Conservation (phyloP, 2,329 filamentous ascomycete genomes). For the Phialophora tarda region DNA sequence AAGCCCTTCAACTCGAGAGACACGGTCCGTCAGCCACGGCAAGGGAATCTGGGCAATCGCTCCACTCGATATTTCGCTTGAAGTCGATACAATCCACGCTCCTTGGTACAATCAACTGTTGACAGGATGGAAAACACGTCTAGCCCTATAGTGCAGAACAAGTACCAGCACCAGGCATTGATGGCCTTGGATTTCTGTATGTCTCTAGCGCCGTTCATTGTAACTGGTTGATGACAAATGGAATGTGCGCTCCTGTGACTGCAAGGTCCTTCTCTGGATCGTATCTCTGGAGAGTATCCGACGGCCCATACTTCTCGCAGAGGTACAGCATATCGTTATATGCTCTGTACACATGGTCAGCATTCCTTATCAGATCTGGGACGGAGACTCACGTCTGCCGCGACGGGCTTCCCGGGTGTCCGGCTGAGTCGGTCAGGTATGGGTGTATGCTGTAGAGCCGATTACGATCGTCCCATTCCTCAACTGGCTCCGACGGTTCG, state of each 20-base stretch:
- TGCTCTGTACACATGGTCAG: constrained; percentile 37
- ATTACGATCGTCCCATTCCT: constrained; percentile 35
- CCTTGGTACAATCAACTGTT: not conserved
- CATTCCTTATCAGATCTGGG: not conserved
- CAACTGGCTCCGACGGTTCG: constrained; percentile 40
- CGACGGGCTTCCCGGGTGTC: constrained; percentile 39
- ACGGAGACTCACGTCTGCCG: constrained; percentile 39
- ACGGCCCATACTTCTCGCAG: constrained; percentile 47
- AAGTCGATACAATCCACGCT: not conserved
- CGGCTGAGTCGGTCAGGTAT: constrained; percentile 40
- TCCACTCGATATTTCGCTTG: not conserved
- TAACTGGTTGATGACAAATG: constrained; percentile 18
- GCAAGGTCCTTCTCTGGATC: constrained; percentile 42
- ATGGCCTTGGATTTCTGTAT: not conserved
- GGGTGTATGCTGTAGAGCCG: constrained; percentile 42
- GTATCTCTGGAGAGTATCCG: constrained; percentile 43
- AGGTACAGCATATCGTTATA: constrained; percentile 49
- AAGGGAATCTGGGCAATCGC: not conserved
- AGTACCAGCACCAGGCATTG: not conserved
- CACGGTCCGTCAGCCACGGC: not conserved
- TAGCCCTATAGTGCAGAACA: not conserved
- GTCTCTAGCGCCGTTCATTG: constrained; percentile 6
- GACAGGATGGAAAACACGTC: not conserved
- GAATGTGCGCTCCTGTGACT: constrained; percentile 33
- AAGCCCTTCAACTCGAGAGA: not conserved